Conservation (phyloP, 164 flowering plant species). For the Tetrastigma voinierianum region DNA sequence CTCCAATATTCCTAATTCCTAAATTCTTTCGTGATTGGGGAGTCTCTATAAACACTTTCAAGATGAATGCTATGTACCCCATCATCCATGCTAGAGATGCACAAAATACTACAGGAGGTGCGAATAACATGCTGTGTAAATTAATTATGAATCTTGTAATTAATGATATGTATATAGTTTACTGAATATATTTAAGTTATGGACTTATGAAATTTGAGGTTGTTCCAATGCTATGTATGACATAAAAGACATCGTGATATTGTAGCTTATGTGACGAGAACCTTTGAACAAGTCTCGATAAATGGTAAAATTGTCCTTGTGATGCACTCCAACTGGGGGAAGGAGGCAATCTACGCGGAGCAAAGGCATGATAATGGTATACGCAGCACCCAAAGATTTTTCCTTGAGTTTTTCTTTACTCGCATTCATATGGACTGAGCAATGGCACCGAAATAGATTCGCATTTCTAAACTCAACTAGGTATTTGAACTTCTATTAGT, state of each 20-base stretch:
- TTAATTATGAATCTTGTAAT: too few relatives aligned
- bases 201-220: too few relatives aligned
- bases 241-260: too few relatives aligned
- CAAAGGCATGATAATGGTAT: constrained; percentile 41
- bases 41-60: constrained; percentile 44
- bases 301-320: constrained; percentile 54
- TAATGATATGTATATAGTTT: too few relatives aligned
- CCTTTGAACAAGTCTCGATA: constrained; percentile 30
- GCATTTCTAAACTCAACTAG: constrained; percentile 37
- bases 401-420: constrained; percentile 37
- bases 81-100: constrained; percentile 46
- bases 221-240: not conserved
- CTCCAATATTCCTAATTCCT: too few relatives aligned
- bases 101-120: constrained; percentile 33
- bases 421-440: constrained; percentile 12
- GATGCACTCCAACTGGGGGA: constrained; percentile 17
- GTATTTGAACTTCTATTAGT: constrained; percentile 24
- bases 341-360: constrained; percentile 19
- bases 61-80: too few relatives aligned
- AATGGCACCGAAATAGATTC: constrained; percentile 23
- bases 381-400: constrained; percentile 13
- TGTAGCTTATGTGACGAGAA: constrained; percentile 30
- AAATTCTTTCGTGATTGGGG: constrained; percentile 35
- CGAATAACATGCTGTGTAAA: constrained; percentile 21
- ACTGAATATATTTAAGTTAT: too few relatives aligned